A percentile compares a stretch with the other conserved stretches of the same genome.
Evolutionary conservation across 768 basidiomycete genomes (phyloP).

Genomic region (Phanerodontia chrysosporium): DNA sequence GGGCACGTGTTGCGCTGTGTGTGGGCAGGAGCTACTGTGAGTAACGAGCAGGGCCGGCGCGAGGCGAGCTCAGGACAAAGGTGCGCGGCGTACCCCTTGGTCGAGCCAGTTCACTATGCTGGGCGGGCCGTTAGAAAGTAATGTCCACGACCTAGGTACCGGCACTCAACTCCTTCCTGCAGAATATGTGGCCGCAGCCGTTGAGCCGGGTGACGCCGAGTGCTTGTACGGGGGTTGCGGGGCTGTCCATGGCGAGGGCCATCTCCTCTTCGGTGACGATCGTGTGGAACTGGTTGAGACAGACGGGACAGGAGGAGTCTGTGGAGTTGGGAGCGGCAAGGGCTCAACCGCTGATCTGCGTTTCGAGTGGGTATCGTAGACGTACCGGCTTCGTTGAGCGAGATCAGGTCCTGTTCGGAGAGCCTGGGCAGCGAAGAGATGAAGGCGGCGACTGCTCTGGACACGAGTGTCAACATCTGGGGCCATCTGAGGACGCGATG

Average conservation of each 20-base stretch:
- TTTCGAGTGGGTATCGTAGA: background rate
- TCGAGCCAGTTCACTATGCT: conserved; percentile 65
- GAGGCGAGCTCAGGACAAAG: background rate
- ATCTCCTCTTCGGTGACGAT: conserved; percentile 63
- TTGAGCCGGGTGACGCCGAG: conserved; percentile 64
- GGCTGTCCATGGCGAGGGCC: conserved; percentile 73
- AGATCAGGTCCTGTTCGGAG: conserved; percentile 18
- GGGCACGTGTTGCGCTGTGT: conserved; percentile 23
- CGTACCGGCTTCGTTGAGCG: conserved; percentile 19
- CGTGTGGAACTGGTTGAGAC: conserved; percentile 63
- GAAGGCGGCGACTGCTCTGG: conserved; percentile 7
- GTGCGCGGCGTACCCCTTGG: conserved; percentile 43
- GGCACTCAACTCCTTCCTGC: conserved; percentile 63
- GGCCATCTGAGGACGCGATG: background rate
- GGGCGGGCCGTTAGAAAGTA: conserved; percentile 15
- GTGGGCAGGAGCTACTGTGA: background rate
- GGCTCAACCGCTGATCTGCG: background rate
- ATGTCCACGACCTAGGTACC: background rate
- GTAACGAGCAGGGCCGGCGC: background rate
- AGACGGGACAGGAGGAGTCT: conserved; percentile 78
- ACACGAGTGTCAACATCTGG: conserved; percentile 2
- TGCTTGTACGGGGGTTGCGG: conserved; percentile 64
- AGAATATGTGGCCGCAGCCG: conserved; percentile 61
- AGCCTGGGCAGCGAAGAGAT: conserved; percentile 18
- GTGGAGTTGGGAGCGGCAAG: background rate